Base-by-base conservation (phyloP, 202 grass and related monocot species). In the Panicum hallii region DNA sequence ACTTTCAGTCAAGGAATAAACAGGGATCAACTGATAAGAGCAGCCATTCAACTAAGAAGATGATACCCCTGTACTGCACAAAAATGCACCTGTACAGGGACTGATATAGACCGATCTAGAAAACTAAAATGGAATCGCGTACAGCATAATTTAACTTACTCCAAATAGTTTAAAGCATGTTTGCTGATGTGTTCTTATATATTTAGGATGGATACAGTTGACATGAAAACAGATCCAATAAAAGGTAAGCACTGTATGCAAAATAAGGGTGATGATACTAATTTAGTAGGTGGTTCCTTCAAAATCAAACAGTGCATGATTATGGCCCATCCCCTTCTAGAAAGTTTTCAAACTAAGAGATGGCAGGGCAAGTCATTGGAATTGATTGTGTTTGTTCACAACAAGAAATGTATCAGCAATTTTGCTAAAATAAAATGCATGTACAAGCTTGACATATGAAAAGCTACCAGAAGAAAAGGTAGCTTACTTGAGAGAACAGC, bases 401-500 rank as follows among this genome's bases (percentile, higher is more conserved):
- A 78, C 10, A 55, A 77, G 38, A 11, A 73, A 46, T 54, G 69
- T 47, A 68, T 73, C 9, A 76, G 15, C 20, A 70, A 34, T 3
- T 70, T 87, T 54, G 34, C 2, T 83, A 40, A 52, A 82, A 41
- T 73, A 73, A 72, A 52, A 66, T 41, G 56, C 26, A 60, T 62
- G 23, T 75, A 52, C 55, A 64, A 16, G 36, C 28, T 57, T 65
- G 64, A 60, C 9, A 83, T 71, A 72, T 15, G 28, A 15, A 38
- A 79, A 74, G 50, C 20, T 48, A 70, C 11, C 14, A 42, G 50
- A 82, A 23, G 26, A 12, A 61, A 54, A n/a, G 20, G 17, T 60
- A 81, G 64, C 87, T 93, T 94, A 94, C 97, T 83, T 97, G 93
- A 85, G 90, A 90, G 82, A 99, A 99, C 73, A 99, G 77, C 49